phyloP scores from a whole-genome alignment of 2,329 filamentous ascomycete species.

The Monilinia fructicola region DNA sequence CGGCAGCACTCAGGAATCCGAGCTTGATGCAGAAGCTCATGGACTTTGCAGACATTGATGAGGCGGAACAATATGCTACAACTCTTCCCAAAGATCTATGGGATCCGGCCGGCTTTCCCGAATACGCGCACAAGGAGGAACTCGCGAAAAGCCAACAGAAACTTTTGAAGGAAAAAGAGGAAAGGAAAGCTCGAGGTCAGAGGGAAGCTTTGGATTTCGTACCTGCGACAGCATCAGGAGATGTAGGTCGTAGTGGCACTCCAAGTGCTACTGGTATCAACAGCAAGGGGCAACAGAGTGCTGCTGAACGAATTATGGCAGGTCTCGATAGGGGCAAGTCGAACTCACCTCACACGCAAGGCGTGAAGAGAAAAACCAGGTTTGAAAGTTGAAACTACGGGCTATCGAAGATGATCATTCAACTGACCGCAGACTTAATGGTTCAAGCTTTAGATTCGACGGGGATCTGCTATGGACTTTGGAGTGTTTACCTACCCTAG shows the following conservation, averaged over 20 bases:
- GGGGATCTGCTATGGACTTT: background rate
- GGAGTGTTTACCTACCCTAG: background rate
- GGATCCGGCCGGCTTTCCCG: constrained; percentile 57
- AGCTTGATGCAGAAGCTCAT: constrained; percentile 70
- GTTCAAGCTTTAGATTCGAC: background rate
- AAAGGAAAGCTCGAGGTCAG: constrained; percentile 38
- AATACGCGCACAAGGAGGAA: constrained; percentile 52
- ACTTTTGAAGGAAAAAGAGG: constrained; percentile 38
- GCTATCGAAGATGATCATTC: background rate
- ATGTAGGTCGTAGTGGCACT: constrained; percentile 34
- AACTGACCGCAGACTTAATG: background rate
- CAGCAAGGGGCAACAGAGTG: constrained; percentile 35
- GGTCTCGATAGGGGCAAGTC: constrained; percentile 39
- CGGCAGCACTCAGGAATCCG: constrained; percentile 68
- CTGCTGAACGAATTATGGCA: constrained; percentile 41
- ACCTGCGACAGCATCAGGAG: constrained; percentile 32
- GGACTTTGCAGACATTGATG: constrained; percentile 61
- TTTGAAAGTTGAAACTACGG: constrained; percentile 38
- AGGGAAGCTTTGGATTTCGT: constrained; percentile 41
- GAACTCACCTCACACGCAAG: constrained; percentile 38
- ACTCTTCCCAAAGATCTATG: constrained; percentile 57
- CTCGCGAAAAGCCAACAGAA: constrained; percentile 49
- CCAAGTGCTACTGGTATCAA: constrained; percentile 25
- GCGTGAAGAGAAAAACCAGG: constrained; percentile 40
- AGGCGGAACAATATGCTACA: constrained; percentile 63